Conservation (phyloP, 768 basidiomycete genomes). For the Hygrocybe coccinea region DNA sequence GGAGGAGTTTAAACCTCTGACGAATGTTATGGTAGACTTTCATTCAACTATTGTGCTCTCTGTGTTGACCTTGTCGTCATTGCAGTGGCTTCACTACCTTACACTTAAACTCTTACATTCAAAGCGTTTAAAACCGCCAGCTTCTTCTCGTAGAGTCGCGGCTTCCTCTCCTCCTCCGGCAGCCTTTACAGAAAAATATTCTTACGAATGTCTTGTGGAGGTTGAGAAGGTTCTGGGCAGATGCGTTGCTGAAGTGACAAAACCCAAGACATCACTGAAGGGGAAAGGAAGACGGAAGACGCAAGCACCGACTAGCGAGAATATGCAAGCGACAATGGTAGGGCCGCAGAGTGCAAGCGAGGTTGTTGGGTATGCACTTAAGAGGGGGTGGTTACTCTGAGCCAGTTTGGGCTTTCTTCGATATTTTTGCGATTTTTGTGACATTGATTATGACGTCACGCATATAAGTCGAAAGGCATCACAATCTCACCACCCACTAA, state of each 20-base stretch:
- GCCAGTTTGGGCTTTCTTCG: neutral
- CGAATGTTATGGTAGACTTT: slow-evolving; percentile 80
- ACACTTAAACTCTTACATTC: slow-evolving; percentile 62
- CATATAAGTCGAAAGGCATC: neutral
- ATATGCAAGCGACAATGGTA: slow-evolving; percentile 16
- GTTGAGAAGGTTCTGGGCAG: slow-evolving; percentile 54
- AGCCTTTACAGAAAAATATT: slow-evolving; percentile 59
- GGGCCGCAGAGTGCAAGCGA: slow-evolving; percentile 52
- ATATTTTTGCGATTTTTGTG: neutral
- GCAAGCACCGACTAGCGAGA: slow-evolving; percentile 20
- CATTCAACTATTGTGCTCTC: slow-evolving; percentile 7
- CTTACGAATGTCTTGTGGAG: slow-evolving; percentile 64
- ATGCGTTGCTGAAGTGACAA: slow-evolving; percentile 35
- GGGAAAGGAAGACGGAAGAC: slow-evolving; percentile 32
- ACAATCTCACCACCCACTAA: neutral
- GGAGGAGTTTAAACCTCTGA: slow-evolving; percentile 73
- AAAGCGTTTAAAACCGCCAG: slow-evolving; percentile 62
- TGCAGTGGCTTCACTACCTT: slow-evolving; percentile 90
- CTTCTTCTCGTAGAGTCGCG: slow-evolving; percentile 36
- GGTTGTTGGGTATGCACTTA: slow-evolving; percentile 55
- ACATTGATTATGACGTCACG: neutral
- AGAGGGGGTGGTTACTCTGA: slow-evolving; percentile 57
- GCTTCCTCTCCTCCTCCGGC: slow-evolving; percentile 15
- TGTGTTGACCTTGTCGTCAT: neutral
- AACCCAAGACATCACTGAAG: slow-evolving; percentile 26